A percentile compares a stretch with the other conserved stretches of the same genome.
These are phyloP conservation scores for Batkoa obscura DNA, from an alignment of 371 early-diverging fungal species.

Conservation along the genomic window DNA sequence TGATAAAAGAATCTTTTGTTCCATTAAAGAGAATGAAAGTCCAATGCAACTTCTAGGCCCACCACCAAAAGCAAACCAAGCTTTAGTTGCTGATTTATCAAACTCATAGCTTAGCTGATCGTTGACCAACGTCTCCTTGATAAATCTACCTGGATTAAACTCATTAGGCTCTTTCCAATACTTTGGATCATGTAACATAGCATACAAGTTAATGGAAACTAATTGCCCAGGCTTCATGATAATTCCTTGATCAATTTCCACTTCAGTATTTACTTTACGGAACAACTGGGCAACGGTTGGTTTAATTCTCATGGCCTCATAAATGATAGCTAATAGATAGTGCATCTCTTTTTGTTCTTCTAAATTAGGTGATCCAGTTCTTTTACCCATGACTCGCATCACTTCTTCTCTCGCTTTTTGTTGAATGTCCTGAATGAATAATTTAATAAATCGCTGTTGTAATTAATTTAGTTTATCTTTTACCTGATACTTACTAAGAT, in stretches of 20 bases:
- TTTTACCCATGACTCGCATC: neutral
- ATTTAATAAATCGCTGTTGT: no score
- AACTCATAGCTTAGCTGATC: neutral
- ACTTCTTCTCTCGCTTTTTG: conserved; percentile 12
- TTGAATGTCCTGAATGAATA: conserved; percentile 10
- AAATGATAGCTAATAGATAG: neutral
- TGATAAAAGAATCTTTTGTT: neutral
- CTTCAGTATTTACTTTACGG: neutral
- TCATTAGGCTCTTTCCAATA: neutral
- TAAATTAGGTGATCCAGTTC: neutral
- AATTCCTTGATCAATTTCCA: neutral
- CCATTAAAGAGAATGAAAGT: neutral
- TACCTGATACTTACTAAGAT: conserved; percentile 16
- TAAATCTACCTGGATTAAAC: neutral
- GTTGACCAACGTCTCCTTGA: neutral
- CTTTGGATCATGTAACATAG: neutral
- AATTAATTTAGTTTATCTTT: no score
- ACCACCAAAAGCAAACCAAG: neutral
- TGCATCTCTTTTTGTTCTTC: neutral
- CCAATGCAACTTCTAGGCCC: neutral
- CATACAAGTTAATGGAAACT: neutral
- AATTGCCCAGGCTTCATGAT: neutral
- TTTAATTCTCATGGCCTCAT: neutral
- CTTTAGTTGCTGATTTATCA: neutral
- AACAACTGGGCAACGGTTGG: neutral